Percentiles rank a stretch among this genome's conserved stretches.
These are phyloP conservation scores for Aspergillus sparsus DNA, from an alignment of 495 filamentous ascomycete species.

Conservation along the genomic window DNA sequence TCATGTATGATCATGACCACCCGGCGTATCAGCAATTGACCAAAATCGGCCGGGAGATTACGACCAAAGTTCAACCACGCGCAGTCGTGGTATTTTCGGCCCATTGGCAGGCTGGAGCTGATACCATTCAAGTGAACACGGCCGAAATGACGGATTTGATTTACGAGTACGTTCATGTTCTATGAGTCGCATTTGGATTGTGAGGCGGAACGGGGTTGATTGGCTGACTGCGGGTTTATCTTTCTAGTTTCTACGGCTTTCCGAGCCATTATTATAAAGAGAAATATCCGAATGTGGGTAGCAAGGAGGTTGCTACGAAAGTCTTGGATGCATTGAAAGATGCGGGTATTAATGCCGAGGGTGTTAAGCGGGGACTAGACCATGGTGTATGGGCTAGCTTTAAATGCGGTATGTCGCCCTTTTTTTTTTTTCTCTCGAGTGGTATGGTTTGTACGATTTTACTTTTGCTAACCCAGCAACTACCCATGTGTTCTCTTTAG, in stretches of 20 bases:
- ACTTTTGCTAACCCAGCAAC: neutral
- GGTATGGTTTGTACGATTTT: neutral
- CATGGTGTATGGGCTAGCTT: slow-evolving; percentile 82
- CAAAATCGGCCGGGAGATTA: slow-evolving; percentile 75
- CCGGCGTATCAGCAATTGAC: slow-evolving; percentile 72
- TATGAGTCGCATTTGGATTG: neutral
- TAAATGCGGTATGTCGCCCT: slow-evolving; percentile 52
- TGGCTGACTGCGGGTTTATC: slow-evolving; percentile 14
- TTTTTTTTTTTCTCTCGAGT: neutral
- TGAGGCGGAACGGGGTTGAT: neutral
- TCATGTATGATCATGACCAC: slow-evolving; percentile 73
- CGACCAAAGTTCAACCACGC: slow-evolving; percentile 72
- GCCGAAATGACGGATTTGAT: slow-evolving; percentile 70
- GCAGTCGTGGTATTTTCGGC: slow-evolving; percentile 86
- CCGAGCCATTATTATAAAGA: slow-evolving; percentile 62
- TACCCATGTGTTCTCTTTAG: slow-evolving; percentile 28
- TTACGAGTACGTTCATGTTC: slow-evolving; percentile 64
- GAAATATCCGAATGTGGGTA: slow-evolving; percentile 70
- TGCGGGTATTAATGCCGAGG: slow-evolving; percentile 64
- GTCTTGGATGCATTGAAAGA: slow-evolving; percentile 60
- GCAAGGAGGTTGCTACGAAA: slow-evolving; percentile 62
- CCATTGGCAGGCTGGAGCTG: slow-evolving; percentile 70
- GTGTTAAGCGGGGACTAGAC: slow-evolving; percentile 70
- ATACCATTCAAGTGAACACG: slow-evolving; percentile 70
- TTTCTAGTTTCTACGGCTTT: slow-evolving; percentile 72